phyloP scores from a whole-genome alignment of 1,284 basidiomycete genomes.

The Vanrija humicola region DNA sequence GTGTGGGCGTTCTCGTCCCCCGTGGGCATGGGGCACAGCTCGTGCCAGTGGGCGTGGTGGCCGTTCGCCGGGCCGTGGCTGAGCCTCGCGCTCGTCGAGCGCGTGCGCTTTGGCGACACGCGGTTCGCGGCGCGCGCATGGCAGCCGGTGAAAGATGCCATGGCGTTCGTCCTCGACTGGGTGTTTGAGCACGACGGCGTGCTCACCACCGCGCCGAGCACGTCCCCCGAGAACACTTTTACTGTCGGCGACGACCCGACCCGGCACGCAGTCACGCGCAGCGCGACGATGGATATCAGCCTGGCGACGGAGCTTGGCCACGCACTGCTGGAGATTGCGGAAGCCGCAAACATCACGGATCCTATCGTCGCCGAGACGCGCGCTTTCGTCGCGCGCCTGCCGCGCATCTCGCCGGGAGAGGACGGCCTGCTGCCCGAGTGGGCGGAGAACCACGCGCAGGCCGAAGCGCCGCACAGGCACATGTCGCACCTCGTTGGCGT shows the following conservation, averaged over 20 bases:
- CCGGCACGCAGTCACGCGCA: slow-evolving; percentile 10
- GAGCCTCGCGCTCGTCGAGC: slow-evolving; percentile 3
- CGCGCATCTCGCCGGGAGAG: neutral
- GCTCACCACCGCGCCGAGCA: slow-evolving; percentile 6
- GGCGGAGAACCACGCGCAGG: slow-evolving; percentile 1
- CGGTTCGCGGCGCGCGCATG: no score
- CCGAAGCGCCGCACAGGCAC: slow-evolving; percentile 10
- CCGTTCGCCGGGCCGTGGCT: slow-evolving; percentile 11
- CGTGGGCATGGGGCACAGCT: neutral
- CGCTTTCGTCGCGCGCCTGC: neutral
- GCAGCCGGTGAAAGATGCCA: neutral
- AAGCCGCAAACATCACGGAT: neutral
- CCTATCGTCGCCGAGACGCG: neutral
- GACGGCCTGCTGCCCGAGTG: slow-evolving; percentile 9
- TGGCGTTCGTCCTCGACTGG: neutral
- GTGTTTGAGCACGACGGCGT: neutral
- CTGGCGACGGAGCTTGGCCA: neutral
- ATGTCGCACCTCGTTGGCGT: slow-evolving; percentile 8
- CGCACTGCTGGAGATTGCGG: neutral
- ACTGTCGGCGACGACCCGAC: neutral
- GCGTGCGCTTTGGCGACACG: neutral
- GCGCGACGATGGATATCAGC: slow-evolving; percentile 9
- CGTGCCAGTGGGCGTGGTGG: slow-evolving; percentile 5
- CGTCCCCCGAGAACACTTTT: slow-evolving; percentile 11
- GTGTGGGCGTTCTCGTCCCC: slow-evolving; percentile 3